These are phyloP conservation scores for Polyporus arcularius DNA, from an alignment of 768 basidiomycete genomes.

Conservation along the genomic window DNA sequence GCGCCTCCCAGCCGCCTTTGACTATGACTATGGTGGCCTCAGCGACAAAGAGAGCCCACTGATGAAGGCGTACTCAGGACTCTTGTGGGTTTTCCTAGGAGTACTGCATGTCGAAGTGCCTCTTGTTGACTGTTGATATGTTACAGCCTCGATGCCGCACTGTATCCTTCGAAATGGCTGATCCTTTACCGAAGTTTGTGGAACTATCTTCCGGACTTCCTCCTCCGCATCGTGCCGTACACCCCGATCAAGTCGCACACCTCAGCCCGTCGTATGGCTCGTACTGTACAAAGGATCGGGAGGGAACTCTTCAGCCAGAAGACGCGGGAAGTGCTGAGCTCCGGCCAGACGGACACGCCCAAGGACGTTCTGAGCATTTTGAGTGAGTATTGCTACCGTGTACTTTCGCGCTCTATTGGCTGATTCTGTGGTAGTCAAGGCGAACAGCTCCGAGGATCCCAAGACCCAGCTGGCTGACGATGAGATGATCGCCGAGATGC, in stretches of 20 bases:
- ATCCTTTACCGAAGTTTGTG: background rate
- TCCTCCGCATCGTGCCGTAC: background rate
- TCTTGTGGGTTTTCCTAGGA: slow-evolving; percentile 11
- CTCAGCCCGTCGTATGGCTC: background rate
- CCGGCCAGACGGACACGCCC: background rate
- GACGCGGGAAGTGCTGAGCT: background rate
- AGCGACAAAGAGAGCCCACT: slow-evolving; percentile 6
- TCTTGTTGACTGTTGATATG: background rate
- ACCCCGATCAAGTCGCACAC: background rate
- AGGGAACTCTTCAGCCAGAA: slow-evolving; percentile 1
- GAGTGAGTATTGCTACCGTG: background rate
- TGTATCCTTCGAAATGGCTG: background rate
- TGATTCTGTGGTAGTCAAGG: slow-evolving; percentile 2
- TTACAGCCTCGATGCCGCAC: background rate
- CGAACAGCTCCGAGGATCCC: slow-evolving; percentile 17
- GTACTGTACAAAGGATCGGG: slow-evolving; percentile 6
- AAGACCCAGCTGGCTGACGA: background rate
- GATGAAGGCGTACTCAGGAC: slow-evolving; percentile 10
- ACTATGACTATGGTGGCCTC: slow-evolving; percentile 4
- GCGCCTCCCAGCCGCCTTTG: background rate
- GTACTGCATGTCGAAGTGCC: background rate
- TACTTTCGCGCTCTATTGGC: background rate
- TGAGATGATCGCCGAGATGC: slow-evolving; percentile 19
- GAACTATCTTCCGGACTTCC: background rate
- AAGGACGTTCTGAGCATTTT: slow-evolving; percentile 22